Conservation (phyloP, 2,329 filamentous ascomycete genomes). For the Phyllosticta capitalensis region DNA sequence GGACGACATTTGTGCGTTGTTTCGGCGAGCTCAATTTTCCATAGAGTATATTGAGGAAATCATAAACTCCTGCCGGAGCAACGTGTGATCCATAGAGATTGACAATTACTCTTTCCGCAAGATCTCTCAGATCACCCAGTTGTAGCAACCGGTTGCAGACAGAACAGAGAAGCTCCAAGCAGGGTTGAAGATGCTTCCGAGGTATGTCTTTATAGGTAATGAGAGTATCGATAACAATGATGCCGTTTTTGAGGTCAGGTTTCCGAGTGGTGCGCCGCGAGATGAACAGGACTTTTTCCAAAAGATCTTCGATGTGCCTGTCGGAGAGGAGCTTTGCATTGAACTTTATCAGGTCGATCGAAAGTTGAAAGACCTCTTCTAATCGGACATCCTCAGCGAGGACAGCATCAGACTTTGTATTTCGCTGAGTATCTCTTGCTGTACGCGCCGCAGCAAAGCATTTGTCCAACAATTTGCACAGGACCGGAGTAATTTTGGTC, state of each 20-base stretch:
- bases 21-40: slow-evolving; percentile 36
- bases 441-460: slow-evolving; percentile 26
- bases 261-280: slow-evolving; percentile 57
- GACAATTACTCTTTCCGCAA: slow-evolving; percentile 60
- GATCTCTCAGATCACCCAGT: slow-evolving; percentile 50
- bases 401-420: slow-evolving; percentile 18
- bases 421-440: slow-evolving; percentile 18
- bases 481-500: slow-evolving; percentile 23
- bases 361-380: slow-evolving; percentile 53
- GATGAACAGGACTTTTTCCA: slow-evolving; percentile 55
- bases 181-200: slow-evolving; percentile 50
- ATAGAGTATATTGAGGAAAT: slow-evolving; percentile 48
- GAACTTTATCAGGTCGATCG: slow-evolving; percentile 64
- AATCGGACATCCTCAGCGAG: slow-evolving; percentile 31
- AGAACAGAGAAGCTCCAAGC: slow-evolving; percentile 53
- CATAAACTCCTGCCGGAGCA: slow-evolving; percentile 57
- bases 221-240: slow-evolving; percentile 58
- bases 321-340: slow-evolving; percentile 61
- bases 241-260: slow-evolving; percentile 57
- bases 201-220: slow-evolving; percentile 66
- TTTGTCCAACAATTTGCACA: slow-evolving; percentile 22
- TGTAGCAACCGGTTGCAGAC: slow-evolving; percentile 57
- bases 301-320: slow-evolving; percentile 49
- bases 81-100: slow-evolving; percentile 67
- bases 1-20: slow-evolving; percentile 32